Evolutionary conservation across 306 rosid species (phyloP).

Genomic region (Albizia julibrissin): DNA sequence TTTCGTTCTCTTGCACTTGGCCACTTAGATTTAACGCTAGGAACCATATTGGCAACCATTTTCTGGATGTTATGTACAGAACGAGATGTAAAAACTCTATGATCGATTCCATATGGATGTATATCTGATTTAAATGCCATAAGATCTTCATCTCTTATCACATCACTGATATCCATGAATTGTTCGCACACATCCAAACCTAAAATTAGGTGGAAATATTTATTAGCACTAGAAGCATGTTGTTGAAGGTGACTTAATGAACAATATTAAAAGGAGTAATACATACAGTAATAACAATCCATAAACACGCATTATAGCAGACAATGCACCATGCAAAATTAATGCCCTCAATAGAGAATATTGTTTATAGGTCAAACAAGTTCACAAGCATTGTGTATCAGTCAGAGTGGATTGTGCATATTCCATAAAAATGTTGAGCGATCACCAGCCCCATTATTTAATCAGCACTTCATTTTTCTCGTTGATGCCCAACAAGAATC

Average conservation of each 20-base stretch:
- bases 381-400: background rate
- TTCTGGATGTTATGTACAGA: constrained; percentile 80
- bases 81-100: constrained; percentile 64
- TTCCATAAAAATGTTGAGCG: background rate
- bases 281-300: background rate
- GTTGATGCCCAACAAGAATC: constrained; percentile 21
- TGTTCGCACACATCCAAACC: constrained; percentile 94
- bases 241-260: constrained; percentile 5
- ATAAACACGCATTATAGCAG: background rate
- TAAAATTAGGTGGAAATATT: constrained; percentile 38
- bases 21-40: constrained; percentile 78
- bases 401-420: background rate
- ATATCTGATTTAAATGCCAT: constrained; percentile 60
- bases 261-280: constrained; percentile 8
- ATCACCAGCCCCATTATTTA: background rate
- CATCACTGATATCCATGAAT: constrained; percentile 96
- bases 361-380: background rate
- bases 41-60: constrained; percentile 91
- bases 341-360: background rate
- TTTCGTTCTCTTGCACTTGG: constrained; percentile 93
- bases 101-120: constrained; percentile 64
- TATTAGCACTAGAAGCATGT: constrained; percentile 23
- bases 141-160: constrained; percentile 96
- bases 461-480: background rate
- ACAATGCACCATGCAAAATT: background rate